These are phyloP conservation scores for Globisporangium middletonii DNA, from an alignment of 352 stramenopile genomes.

Conservation along the genomic window DNA sequence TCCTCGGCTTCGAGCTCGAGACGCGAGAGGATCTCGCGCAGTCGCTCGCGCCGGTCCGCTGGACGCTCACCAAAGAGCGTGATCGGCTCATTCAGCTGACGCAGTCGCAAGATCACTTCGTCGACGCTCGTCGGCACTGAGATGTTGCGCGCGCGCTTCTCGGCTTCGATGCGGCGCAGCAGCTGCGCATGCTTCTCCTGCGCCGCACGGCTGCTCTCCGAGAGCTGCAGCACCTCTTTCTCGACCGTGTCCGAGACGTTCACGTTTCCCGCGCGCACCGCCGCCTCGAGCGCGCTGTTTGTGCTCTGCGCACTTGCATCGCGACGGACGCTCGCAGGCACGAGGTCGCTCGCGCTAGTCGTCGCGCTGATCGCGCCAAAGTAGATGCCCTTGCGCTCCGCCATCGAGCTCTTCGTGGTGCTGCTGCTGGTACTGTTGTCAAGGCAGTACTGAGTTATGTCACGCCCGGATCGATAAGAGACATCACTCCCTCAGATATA, in stretches of 20 bases:
- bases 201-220: constrained; percentile 69
- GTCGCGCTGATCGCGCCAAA: constrained; percentile 60
- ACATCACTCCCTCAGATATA: too few species aligned
- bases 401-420: constrained; percentile 22
- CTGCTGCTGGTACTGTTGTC: background rate
- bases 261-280: constrained; percentile 76
- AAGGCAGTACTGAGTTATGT: too few species aligned
- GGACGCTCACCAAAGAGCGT: constrained; percentile 95
- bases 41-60: constrained; percentile 90
- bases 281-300: constrained; percentile 34
- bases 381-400: constrained; percentile 77
- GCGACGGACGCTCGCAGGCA: constrained; percentile 34
- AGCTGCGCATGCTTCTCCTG: constrained; percentile 88
- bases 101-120: constrained; percentile 88
- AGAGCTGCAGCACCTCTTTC: constrained; percentile 81
- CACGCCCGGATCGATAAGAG: too few species aligned
- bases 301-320: constrained; percentile 6
- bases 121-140: constrained; percentile 91
- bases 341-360: constrained; percentile 19
- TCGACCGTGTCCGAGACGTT: constrained; percentile 71
- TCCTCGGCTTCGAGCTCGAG: constrained; percentile 72
- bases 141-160: constrained; percentile 87
- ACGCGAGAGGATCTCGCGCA: constrained; percentile 87
- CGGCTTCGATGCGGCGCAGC: constrained; percentile 85
- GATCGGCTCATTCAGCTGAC: constrained; percentile 88